Evolutionary conservation across 1,139 yeast genomes (phyloP).

Genomic region (Fermentozyma sake): DNA sequence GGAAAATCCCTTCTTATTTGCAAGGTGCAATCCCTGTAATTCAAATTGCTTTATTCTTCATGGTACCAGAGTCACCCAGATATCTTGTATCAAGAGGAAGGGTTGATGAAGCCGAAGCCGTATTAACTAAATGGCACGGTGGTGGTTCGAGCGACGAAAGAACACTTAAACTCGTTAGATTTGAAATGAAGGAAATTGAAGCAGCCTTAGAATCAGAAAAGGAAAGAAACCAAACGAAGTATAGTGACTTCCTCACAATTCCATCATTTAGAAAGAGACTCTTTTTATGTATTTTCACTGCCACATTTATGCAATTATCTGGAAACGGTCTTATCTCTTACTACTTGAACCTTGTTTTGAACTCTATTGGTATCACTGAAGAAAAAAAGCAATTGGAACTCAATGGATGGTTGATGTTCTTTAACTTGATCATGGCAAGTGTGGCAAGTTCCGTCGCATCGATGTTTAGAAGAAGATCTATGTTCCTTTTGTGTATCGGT

Average conservation of each 20-base stretch:
- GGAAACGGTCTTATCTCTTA: constrained; percentile 53
- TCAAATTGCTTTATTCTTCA: constrained; percentile 23
- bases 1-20: constrained; percentile 46
- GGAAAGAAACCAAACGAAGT: constrained; percentile 19
- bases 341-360: constrained; percentile 44
- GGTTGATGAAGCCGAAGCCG: constrained; percentile 26
- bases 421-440: constrained; percentile 33
- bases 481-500: constrained; percentile 34
- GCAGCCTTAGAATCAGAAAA: constrained; percentile 35
- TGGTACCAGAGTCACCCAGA: constrained; percentile 48
- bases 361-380: constrained; percentile 46
- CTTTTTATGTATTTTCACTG: constrained; percentile 30
- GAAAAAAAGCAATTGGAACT: constrained; percentile 41
- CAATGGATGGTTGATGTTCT: constrained; percentile 43
- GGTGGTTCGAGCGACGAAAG: constrained; percentile 28
- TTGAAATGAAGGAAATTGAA: constrained; percentile 44
- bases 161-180: constrained; percentile 34
- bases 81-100: constrained; percentile 35
- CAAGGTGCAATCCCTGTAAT: constrained; percentile 36
- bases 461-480: constrained; percentile 39
- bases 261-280: constrained; percentile 42
- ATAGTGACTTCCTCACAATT: constrained; percentile 31
- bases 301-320: constrained; percentile 42
- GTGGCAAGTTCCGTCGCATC: constrained; percentile 26
- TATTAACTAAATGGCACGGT: constrained; percentile 37